Conservation (phyloP, 1,284 basidiomycete genomes). For the Ustilago vetiveriae region DNA sequence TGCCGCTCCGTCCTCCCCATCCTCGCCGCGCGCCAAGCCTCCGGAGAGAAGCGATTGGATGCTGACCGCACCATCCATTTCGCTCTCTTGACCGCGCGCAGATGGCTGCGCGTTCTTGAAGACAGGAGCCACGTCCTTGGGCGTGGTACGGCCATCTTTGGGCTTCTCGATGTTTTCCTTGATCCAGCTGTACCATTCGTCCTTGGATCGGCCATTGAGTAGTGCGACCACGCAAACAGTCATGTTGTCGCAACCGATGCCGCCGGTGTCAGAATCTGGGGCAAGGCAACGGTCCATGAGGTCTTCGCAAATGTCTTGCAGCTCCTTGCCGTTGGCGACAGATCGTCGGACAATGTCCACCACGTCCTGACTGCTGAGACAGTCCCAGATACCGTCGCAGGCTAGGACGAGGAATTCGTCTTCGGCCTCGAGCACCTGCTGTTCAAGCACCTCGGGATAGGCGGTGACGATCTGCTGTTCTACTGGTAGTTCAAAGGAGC, state of each 20-base stretch:
- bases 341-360: constrained; percentile 87
- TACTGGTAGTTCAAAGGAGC: constrained; percentile 80
- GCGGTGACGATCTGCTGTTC: constrained; percentile 96
- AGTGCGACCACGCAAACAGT: constrained; percentile 91
- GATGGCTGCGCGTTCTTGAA: constrained; percentile 71
- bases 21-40: constrained; percentile 52
- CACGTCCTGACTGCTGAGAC: constrained; percentile 89
- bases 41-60: constrained; percentile 63
- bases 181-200: constrained; percentile 94
- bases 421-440: constrained; percentile 78
- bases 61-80: constrained; percentile 47
- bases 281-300: constrained; percentile 94
- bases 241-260: constrained; percentile 99
- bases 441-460: constrained; percentile 87
- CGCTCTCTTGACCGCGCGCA: constrained; percentile 21
- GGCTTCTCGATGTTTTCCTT: constrained; percentile 79
- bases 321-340: constrained; percentile 81
- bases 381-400: constrained; percentile 99
- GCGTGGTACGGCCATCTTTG: constrained; percentile 78
- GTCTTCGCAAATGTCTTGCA: constrained; percentile 84
- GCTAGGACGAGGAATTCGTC: constrained; percentile 97
- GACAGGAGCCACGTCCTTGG: constrained; percentile 69
- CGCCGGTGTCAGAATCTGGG: constrained; percentile 89
- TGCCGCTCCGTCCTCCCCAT: constrained; percentile 44
- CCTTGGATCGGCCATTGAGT: constrained; percentile 83